Evolutionary conservation across 371 early-diverging fungal species (phyloP).

Genomic region (Rhizopus delemar): DNA sequence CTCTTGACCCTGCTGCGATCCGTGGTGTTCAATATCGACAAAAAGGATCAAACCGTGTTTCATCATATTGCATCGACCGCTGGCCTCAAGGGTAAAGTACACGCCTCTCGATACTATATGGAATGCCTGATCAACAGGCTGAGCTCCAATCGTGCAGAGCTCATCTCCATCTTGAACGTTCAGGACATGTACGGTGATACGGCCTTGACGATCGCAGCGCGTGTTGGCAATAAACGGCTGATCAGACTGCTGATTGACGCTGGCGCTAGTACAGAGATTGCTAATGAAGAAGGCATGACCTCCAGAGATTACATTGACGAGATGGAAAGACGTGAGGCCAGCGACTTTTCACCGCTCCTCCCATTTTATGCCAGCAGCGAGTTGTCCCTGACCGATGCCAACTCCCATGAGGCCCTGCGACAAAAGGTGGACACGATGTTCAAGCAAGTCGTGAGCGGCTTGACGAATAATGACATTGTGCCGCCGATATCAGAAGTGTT

Average conservation of each 20-base stretch:
- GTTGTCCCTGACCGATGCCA: conserved; percentile 22
- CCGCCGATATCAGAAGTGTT: conserved; percentile 37
- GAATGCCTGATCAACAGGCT: conserved; percentile 77
- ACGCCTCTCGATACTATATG: conserved; percentile 85
- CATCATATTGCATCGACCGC: conserved; percentile 88
- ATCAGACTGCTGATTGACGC: conserved; percentile 74
- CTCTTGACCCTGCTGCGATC: conserved; percentile 78
- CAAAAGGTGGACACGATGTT: conserved; percentile 26
- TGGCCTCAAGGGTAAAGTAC: conserved; percentile 70
- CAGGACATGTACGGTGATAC: conserved; percentile 89
- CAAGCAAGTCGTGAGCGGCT: conserved; percentile 10
- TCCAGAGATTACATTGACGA: conserved; percentile 52
- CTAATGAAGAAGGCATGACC: conserved; percentile 71
- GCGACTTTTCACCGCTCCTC: conserved; percentile 6
- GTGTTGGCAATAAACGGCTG: conserved; percentile 70
- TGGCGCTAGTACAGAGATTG: conserved; percentile 76
- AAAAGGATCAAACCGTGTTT: conserved; percentile 82
- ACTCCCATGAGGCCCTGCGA: conserved; percentile 23
- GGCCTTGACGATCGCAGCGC: conserved; percentile 83
- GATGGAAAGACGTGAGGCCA: conserved; percentile 34
- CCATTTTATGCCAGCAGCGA: not conserved
- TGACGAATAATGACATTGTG: conserved; percentile 2
- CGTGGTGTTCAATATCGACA: conserved; percentile 78
- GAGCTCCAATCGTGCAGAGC: conserved; percentile 54
- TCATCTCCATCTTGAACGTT: conserved; percentile 77